These are phyloP conservation scores for Mycena filopes DNA, from an alignment of 768 basidiomycete genomes.

Conservation along the genomic window DNA sequence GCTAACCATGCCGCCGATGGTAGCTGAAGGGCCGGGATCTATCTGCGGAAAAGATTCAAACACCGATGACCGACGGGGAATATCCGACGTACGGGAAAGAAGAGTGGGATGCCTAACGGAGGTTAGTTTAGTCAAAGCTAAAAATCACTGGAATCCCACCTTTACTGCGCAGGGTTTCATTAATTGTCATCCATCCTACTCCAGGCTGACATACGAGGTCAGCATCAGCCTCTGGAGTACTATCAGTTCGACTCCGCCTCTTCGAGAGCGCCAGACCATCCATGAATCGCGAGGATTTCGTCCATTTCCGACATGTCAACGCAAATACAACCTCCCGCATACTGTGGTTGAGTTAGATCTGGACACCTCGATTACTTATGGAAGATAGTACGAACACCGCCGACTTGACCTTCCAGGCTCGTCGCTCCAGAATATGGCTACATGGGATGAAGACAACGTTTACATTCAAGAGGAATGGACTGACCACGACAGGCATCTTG, in stretches of 20 bases:
- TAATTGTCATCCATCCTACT: slow-evolving; percentile 76
- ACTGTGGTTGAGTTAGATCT: slow-evolving; percentile 37
- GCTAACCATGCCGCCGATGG: slow-evolving; percentile 87
- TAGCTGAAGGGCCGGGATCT: slow-evolving; percentile 83
- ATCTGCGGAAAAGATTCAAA: slow-evolving; percentile 52
- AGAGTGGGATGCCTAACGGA: slow-evolving; percentile 72
- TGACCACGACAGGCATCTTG: slow-evolving; percentile 72
- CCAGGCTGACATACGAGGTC: slow-evolving; percentile 84
- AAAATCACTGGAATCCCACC: slow-evolving; percentile 49
- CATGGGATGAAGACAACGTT: not conserved
- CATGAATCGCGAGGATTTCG: slow-evolving; percentile 77
- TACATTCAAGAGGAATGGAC: not conserved
- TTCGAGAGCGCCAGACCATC: slow-evolving; percentile 46
- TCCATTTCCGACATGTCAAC: slow-evolving; percentile 86
- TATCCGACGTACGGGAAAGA: slow-evolving; percentile 75
- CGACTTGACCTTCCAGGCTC: slow-evolving; percentile 80
- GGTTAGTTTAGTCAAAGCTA: not conserved
- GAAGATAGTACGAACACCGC: slow-evolving; percentile 57
- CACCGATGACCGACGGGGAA: not conserved
- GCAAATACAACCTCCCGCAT: slow-evolving; percentile 73
- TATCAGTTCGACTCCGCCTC: not conserved
- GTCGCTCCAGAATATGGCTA: slow-evolving; percentile 84
- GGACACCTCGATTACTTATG: not conserved
- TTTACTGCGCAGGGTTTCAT: slow-evolving; percentile 71
- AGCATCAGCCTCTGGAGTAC: slow-evolving; percentile 66